Evolutionary conservation across 371 early-diverging fungal genomes (phyloP), one percentile per base, ranked within the genome.

Genomic region (Dichotomocladium elegans): DNA sequence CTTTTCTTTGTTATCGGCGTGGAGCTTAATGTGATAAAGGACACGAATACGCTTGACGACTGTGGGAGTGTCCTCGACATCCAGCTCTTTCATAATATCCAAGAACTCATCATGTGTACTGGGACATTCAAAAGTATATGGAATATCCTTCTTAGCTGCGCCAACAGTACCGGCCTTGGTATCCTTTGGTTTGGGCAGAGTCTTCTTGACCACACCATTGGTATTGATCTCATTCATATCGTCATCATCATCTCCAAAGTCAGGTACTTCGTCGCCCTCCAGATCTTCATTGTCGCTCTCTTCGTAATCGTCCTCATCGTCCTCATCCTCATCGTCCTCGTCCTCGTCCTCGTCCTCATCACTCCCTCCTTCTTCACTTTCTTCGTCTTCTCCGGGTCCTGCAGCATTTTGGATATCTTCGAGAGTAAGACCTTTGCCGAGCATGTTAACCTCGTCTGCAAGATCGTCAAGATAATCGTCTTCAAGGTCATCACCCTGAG

Each of bases 401-500:
- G 58, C 57, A 22, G 69, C 80, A 35, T 64, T 71, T 51, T 72
- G 64, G 27, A 72, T 79, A 47, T 72, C 79, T 62, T 78, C 78
- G 21, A 72, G 57, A 7, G 77, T 73, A 17, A 79, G 63, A 52
- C 80, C 81, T 57, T 68, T 48, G 40, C 72, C 76, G 30, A 76
- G 67, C 5, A 50, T 47, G 29, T 59, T 68, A 1, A 56, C 57
- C 37, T 74, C 73, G 5, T 66, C 72, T 12, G 66, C 76, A 15
- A 75, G 69, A 27, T 72, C 80, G 3, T 55, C 71, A 14, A 74
- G 66, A 64, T 80, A 86, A 60, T 88, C 91, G 43, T 90, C 92
- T 22, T 86, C 91, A 35, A 93, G 67, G 60, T 94, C 94, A 61
- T 94, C 96, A 0, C 80, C 94, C 46, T 87, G 86, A 10, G 92